These are phyloP conservation scores for Hapsidospora chrysogenum DNA, from an alignment of 495 filamentous ascomycete genomes.

Conservation along the genomic window DNA sequence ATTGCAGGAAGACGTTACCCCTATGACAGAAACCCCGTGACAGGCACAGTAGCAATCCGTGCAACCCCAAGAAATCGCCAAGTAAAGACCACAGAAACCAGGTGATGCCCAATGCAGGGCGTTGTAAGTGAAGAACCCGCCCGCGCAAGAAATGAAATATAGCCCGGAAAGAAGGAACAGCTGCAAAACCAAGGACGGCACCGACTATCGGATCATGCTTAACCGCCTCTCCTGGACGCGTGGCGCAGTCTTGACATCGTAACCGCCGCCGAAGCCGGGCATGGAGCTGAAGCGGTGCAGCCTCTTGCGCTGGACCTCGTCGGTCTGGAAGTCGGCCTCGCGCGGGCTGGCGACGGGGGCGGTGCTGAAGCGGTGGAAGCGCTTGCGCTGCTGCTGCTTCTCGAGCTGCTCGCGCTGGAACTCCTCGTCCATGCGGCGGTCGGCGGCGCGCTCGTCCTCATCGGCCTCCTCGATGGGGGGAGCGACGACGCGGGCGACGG, in stretches of 20 bases:
- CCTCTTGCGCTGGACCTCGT: constrained; percentile 13
- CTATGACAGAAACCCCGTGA: too few species aligned
- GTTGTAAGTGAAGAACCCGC: too few species aligned
- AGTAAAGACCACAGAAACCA: too few species aligned
- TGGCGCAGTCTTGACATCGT: background rate
- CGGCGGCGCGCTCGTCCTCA: background rate
- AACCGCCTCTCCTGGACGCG: background rate
- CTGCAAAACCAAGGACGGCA: too few species aligned
- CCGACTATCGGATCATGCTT: background rate
- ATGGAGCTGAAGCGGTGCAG: constrained; percentile 29
- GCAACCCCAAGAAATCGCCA: too few species aligned
- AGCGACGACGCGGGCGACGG: constrained; percentile 3
- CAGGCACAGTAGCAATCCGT: too few species aligned
- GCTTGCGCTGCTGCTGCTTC: background rate
- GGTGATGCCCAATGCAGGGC: too few species aligned
- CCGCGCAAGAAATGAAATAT: too few species aligned
- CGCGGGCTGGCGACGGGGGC: background rate
- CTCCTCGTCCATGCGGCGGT: constrained; percentile 5
- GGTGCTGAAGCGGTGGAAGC: background rate
- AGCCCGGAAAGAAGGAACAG: too few species aligned
- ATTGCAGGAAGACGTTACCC: too few species aligned
- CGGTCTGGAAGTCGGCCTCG: constrained; percentile 5
- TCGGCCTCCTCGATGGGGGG: background rate
- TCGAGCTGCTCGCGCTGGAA: too few species aligned
- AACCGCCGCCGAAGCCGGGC: constrained; percentile 21